A percentile compares a stretch with the other conserved stretches of the same genome.
Evolutionary conservation across 2,329 filamentous ascomycete species (phyloP).

Genomic region (Fusarium circinatum): DNA sequence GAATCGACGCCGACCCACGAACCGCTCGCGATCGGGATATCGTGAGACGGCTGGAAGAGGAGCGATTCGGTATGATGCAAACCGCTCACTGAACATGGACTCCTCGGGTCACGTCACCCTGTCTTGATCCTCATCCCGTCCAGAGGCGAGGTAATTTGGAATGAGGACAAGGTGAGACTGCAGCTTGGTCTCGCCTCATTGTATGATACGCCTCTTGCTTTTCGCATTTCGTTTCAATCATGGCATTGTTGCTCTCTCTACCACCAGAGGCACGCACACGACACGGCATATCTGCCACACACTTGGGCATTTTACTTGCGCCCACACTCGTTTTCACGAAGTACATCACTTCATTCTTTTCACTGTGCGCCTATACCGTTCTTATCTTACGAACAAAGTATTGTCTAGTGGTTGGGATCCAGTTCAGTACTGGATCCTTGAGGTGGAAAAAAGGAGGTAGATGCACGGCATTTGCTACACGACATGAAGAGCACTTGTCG

Average conservation of each 20-base stretch:
- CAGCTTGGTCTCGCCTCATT: slow-evolving; percentile 6
- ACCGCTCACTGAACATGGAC: slow-evolving; percentile 36
- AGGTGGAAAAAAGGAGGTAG: slow-evolving; percentile 30
- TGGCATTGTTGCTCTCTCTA: slow-evolving; percentile 24
- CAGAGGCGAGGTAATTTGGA: slow-evolving; percentile 15
- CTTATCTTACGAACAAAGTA: slow-evolving; percentile 39
- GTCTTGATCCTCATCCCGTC: slow-evolving; percentile 14
- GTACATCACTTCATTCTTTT: slow-evolving; percentile 31
- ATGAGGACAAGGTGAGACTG: slow-evolving; percentile 20
- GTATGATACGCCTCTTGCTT: slow-evolving; percentile 36
- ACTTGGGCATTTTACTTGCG: slow-evolving; percentile 33
- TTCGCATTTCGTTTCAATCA: slow-evolving; percentile 35
- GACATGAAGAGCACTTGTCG: slow-evolving; percentile 43
- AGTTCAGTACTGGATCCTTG: slow-evolving; percentile 14
- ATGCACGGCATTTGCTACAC: slow-evolving; percentile 42
- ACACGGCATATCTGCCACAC: slow-evolving; percentile 34
- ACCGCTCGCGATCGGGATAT: slow-evolving; percentile 68
- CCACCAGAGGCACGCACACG: slow-evolving; percentile 3
- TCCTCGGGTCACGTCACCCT: neutral
- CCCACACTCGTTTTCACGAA: slow-evolving; percentile 34
- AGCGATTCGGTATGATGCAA: slow-evolving; percentile 52
- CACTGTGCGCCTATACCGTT: slow-evolving; percentile 26
- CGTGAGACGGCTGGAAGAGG: slow-evolving; percentile 66
- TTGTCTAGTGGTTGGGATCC: slow-evolving; percentile 43
- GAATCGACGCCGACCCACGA: slow-evolving; percentile 67